Evolutionary conservation across 805 yeast genomes (phyloP).

Genomic region (Yamadazyma paraphyllophila): DNA sequence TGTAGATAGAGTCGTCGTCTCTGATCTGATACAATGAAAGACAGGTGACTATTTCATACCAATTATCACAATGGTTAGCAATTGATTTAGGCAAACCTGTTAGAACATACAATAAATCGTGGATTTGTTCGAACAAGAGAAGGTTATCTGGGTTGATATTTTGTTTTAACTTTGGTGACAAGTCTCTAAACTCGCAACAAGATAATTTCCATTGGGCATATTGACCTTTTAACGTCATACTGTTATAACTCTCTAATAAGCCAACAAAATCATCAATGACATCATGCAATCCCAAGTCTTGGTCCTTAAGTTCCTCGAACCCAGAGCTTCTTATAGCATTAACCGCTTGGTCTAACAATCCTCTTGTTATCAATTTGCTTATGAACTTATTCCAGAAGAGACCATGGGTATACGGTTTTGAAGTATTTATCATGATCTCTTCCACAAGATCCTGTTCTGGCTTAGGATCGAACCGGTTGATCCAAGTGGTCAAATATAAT

Average conservation of each 20-base stretch:
- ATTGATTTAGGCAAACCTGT: conserved; percentile 53
- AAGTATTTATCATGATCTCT: conserved; percentile 42
- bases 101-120: conserved; percentile 42
- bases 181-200: conserved; percentile 50
- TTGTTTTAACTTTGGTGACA: conserved; percentile 24
- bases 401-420: conserved; percentile 47
- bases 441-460: conserved; percentile 55
- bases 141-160: conserved; percentile 24
- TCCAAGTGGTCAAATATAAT: conserved; percentile 54
- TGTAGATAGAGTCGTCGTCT: conserved; percentile 37
- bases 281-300: conserved; percentile 29
- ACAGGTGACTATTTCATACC: conserved; percentile 68
- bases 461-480: conserved; percentile 65
- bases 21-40: conserved; percentile 57
- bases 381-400: conserved; percentile 63
- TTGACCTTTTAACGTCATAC: conserved; percentile 37
- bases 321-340: conserved; percentile 44
- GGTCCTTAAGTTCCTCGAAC: conserved; percentile 37
- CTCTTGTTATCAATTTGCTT: conserved; percentile 57
- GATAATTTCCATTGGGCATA: conserved; percentile 51
- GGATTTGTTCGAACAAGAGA: conserved; percentile 34
- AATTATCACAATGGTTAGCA: conserved; percentile 48
- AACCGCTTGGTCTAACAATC: conserved; percentile 56
- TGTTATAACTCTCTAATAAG: conserved; percentile 40
- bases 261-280: conserved; percentile 41